Conservation (phyloP, 2,329 filamentous ascomycete genomes). For the Aspergillus sp. region DNA sequence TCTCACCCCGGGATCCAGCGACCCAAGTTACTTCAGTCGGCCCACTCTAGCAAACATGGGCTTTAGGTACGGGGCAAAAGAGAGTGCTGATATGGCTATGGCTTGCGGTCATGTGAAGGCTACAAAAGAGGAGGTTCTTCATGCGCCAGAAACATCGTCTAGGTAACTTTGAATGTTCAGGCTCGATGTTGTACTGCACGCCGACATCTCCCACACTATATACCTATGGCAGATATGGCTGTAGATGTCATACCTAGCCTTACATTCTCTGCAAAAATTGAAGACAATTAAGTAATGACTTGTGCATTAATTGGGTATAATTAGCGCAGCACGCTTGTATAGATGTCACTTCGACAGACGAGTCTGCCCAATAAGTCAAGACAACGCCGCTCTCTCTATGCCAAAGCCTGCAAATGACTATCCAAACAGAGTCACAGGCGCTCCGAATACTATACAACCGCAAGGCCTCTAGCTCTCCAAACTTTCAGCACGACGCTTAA, state of each 20-base stretch:
- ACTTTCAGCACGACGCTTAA: not conserved
- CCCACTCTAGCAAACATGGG: conserved; percentile 16
- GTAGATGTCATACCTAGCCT: not conserved
- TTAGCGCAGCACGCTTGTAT: conserved; percentile 5
- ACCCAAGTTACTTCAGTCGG: conserved; percentile 18
- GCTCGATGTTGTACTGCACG: not conserved
- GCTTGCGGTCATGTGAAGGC: conserved; percentile 14
- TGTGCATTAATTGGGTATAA: conserved; percentile 20
- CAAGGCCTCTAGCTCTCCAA: not conserved
- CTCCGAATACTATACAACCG: not conserved
- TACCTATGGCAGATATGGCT: not conserved
- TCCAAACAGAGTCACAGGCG: not conserved
- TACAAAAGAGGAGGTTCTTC: not conserved
- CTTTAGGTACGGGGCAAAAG: conserved; percentile 15
- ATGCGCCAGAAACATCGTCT: not conserved
- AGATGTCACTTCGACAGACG: not conserved
- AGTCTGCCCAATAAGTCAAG: not conserved
- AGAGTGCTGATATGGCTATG: conserved; percentile 15
- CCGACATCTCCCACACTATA: not conserved
- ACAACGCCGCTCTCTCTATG: conserved; percentile 9
- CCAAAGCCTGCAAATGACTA: not conserved
- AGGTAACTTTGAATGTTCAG: not conserved
- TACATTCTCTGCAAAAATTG: not conserved
- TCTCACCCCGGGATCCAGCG: conserved; percentile 22
- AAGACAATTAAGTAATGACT: not conserved